Evolutionary conservation across 768 basidiomycete genomes (phyloP), one percentile per base, ranked within the genome.

Genomic region (Serendipita sp.): DNA sequence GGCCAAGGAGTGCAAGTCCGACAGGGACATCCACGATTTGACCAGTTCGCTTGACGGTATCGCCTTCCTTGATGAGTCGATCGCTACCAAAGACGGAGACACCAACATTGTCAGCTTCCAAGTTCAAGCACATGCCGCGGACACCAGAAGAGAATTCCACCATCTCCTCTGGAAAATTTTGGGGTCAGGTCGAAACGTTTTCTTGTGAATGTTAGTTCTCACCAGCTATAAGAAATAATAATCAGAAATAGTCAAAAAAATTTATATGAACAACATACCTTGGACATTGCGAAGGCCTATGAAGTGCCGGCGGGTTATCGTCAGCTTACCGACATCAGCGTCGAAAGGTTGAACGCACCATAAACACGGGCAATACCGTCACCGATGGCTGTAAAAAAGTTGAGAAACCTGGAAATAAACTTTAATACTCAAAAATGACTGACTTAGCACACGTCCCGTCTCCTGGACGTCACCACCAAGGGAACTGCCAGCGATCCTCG

Each of bases 71-170:
- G 85, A 98, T 98, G 81, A 88, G 84, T 83, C 90, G 90, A 78
- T 91, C 89, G 74, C 88, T 89, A 84, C 88, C 89, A 83, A 99
- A 99, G 81, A 98, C 94, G 81, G 96, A 92, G 74, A 99, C 92
- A 91, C 96, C 96, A 82, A 98, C 95, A 73, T 97, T 97, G 86
- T 98, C 96, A 78, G 95, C 92, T 80, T 99, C 96, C 85, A 99
- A 88, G 89, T 99, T 99, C 78, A 99, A 79, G 78, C 94, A 97
- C 96, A 99, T 99, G 83, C 96, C 96, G 76, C 96, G 94, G 72
- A 99, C 86, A 78, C 96, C 96, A 63, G 96, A 98, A 60, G 95
- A 91, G 84, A 99, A 99, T 84, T 99, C 96, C 84, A 99, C 96
- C 96, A 99, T 99, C 85, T 99, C 96, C 80, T 99, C 96, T 93